These are phyloP conservation scores for Cardiospermum halicacabum DNA, from an alignment of 345 rosid species.

Conservation along the genomic window DNA sequence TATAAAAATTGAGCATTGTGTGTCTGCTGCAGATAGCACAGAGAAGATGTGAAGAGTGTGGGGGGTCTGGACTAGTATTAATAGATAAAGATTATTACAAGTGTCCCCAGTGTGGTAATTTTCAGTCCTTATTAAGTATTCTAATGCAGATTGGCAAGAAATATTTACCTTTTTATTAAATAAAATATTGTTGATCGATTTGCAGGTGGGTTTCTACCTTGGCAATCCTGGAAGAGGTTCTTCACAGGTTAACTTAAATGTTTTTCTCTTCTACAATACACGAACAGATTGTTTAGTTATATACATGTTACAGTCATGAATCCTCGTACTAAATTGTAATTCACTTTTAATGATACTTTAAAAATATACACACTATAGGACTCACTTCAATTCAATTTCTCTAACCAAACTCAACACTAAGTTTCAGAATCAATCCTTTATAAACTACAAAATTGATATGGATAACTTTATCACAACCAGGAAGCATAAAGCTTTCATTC, in stretches of 20 bases:
- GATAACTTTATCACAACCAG: not conserved
- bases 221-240: slow-evolving; percentile 93
- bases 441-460: not conserved
- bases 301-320: no score
- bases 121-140: no score
- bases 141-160: no score
- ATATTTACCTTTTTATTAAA: not conserved
- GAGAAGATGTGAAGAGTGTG: slow-evolving; percentile 64
- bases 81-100: slow-evolving; percentile 47
- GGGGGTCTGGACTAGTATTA: slow-evolving; percentile 70
- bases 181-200: not conserved
- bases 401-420: no score
- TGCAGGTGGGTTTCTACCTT: slow-evolving; percentile 89
- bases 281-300: no score
- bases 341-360: no score
- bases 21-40: slow-evolving; percentile 54
- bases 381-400: no score
- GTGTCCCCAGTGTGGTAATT: slow-evolving; percentile 69
- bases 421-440: no score
- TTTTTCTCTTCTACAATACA: not conserved
- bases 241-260: slow-evolving; percentile 51
- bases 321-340: no score
- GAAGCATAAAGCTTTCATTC: not conserved
- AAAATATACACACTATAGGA: no score
- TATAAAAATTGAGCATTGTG: no score